phyloP scores from a whole-genome alignment of 2,329 filamentous ascomycete genomes.

The Laburnicola sp. region DNA sequence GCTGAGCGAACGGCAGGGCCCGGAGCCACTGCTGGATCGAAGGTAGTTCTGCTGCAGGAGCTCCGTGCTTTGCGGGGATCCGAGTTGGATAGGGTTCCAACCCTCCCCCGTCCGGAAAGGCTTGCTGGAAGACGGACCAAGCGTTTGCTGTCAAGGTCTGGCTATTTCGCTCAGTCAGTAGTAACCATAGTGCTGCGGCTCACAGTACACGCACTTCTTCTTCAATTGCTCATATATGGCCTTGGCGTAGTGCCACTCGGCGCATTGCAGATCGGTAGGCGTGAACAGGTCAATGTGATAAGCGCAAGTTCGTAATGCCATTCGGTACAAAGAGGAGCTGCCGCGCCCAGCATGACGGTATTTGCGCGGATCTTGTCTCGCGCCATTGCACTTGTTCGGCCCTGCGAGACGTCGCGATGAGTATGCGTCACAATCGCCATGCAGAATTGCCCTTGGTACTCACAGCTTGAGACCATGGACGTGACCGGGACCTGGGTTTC shows the following conservation, averaged over 20 bases:
- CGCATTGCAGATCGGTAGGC: conserved; percentile 21
- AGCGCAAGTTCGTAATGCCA: conserved; percentile 22
- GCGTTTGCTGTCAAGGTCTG: conserved; percentile 20
- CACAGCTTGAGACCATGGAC: conserved; percentile 25
- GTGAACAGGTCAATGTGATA: conserved; percentile 22
- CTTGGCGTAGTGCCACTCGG: conserved; percentile 23
- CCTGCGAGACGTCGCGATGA: not conserved
- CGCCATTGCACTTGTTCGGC: conserved; percentile 19
- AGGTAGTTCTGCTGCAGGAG: conserved; percentile 10
- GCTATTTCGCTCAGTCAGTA: conserved; percentile 8
- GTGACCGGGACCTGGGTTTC: conserved; percentile 15
- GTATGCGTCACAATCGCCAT: too few species aligned
- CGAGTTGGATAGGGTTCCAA: conserved; percentile 16
- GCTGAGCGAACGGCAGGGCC: conserved; percentile 15
- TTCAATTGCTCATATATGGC: conserved; percentile 22
- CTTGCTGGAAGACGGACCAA: conserved; percentile 22
- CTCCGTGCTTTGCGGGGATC: not conserved
- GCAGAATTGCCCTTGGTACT: not conserved
- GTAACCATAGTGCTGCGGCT: too few species aligned
- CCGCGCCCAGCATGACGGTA: conserved; percentile 15
- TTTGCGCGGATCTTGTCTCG: conserved; percentile 12
- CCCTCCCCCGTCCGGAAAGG: conserved; percentile 23
- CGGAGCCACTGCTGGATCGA: conserved; percentile 19
- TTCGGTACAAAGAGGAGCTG: conserved; percentile 21
- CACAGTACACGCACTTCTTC: too few species aligned